A percentile compares a stretch with the other conserved stretches of the same genome.
phyloP scores from a whole-genome alignment of 2,329 filamentous ascomycete genomes.

The Ophiostoma himal-ulmi region DNA sequence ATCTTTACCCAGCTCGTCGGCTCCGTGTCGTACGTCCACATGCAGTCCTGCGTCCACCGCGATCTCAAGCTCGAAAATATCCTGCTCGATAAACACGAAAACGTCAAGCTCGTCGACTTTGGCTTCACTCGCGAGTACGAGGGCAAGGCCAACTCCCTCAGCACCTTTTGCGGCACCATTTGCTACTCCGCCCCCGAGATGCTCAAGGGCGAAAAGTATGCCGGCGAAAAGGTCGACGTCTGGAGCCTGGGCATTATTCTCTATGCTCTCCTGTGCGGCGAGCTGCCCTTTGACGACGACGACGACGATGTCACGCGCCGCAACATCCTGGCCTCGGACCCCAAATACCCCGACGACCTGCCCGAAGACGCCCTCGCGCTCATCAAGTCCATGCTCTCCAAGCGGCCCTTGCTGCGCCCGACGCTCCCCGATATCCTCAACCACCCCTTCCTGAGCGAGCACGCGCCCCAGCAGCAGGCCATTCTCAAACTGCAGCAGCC shows the following conservation, averaged over 20 bases:
- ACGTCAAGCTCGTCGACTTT: conserved; percentile 97
- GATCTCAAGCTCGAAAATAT: conserved; percentile 97
- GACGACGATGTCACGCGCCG: conserved; percentile 81
- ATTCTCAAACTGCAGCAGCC: conserved; percentile 79
- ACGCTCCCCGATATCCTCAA: conserved; percentile 76
- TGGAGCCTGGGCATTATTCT: conserved; percentile 86
- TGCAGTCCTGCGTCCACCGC: conserved; percentile 90
- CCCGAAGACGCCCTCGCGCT: conserved; percentile 71
- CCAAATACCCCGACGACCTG: conserved; percentile 75
- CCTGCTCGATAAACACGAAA: conserved; percentile 89
- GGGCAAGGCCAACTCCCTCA: conserved; percentile 85
- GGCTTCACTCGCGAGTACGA: conserved; percentile 97
- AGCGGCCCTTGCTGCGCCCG: conserved; percentile 78
- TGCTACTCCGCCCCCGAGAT: conserved; percentile 98
- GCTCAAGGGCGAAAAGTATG: conserved; percentile 97
- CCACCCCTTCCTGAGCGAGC: conserved; percentile 80
- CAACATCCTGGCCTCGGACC: conserved; percentile 79
- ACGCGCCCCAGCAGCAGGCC: conserved; percentile 80
- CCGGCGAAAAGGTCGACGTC: conserved; percentile 94
- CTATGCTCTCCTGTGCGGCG: conserved; percentile 74
- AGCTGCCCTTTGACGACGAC: conserved; percentile 93
- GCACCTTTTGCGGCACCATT: conserved; percentile 96
- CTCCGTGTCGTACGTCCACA: conserved; percentile 90
- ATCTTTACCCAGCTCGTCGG: conserved; percentile 95
- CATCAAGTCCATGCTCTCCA: conserved; percentile 76